Evolutionary conservation across 306 rosid genomes (phyloP), one percentile per base, ranked within the genome.

Genomic region (Hylodesmum podocarpum): DNA sequence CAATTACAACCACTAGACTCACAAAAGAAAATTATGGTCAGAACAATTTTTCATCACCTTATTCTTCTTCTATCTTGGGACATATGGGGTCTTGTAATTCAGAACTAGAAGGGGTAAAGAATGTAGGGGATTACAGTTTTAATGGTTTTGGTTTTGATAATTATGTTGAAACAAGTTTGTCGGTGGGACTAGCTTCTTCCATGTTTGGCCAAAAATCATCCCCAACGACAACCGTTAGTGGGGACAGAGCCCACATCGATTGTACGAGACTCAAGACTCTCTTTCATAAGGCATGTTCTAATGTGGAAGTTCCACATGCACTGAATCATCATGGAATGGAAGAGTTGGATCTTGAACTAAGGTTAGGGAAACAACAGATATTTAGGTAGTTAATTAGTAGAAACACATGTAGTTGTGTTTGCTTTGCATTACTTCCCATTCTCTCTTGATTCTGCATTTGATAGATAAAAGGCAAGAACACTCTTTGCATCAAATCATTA

Each of bases 281-380:
- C 33, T 68, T 86, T 28, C 57, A 78, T 49, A 82, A 86, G 76
- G 75, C 84, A 51, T 80, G 82, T 77, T 87, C 84, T 71, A 63
- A 78, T 44, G 70, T 83, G 41, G 87, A 78, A 79, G 80, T 51
- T 4, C 43, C 47, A 24, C 55, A 13, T 29, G 84, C 71, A 61
- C 63, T 54, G 29, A 28, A 53, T 44, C 83, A 61, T 66, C 75
- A 46, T 61, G 77, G 46, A 70, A 81, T 75, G 70, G 93, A 88
- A 65, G 91, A 88, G 51, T 78, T 93, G 85, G 98, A 93, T 86
- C 98, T 93, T 80, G 98, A 93, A 83, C 97, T 93, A 82, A 87
- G 96, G 91, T 89, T 93, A 61, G 98, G 98, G 68, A 82, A 81
- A 61, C 82, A 87, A 66, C 84, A 88, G 22, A 76, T 82, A 72